Evolutionary conservation across 129 eudicot species (phyloP).

Genomic region (Arctium minus): DNA sequence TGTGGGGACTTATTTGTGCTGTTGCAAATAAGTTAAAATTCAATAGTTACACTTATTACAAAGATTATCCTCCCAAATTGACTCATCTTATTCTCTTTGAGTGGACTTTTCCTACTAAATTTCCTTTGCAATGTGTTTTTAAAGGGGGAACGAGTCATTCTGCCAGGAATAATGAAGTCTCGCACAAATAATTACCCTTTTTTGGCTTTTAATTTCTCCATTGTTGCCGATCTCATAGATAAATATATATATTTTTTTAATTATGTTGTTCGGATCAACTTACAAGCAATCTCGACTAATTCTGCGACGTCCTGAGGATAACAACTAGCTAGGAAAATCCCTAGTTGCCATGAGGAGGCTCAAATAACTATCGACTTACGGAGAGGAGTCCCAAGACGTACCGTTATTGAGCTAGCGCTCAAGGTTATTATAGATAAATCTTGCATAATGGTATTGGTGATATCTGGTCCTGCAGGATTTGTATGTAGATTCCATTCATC

Average conservation of each 20-base stretch:
- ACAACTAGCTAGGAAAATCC: no score
- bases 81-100: background rate
- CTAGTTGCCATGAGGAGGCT: no score
- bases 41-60: conserved; percentile 2
- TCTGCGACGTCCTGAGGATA: no score
- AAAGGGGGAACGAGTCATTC: background rate
- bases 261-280: background rate
- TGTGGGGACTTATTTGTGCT: conserved; percentile 30
- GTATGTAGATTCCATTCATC: background rate
- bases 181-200: background rate
- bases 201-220: background rate
- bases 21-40: conserved; percentile 20
- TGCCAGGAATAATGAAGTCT: background rate
- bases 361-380: no score
- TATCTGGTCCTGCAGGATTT: background rate
- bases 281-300: background rate
- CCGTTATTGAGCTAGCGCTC: no score
- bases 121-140: conserved; percentile 4
- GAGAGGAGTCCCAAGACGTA: no score
- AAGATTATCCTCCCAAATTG: conserved; percentile 10
- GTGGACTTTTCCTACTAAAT: conserved; percentile 7
- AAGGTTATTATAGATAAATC: background rate
- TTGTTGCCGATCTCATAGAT: background rate
- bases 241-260: background rate
- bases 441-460: background rate